Evolutionary conservation across 805 yeast genomes (phyloP).

Genomic region (Torulaspora gathmanii): DNA sequence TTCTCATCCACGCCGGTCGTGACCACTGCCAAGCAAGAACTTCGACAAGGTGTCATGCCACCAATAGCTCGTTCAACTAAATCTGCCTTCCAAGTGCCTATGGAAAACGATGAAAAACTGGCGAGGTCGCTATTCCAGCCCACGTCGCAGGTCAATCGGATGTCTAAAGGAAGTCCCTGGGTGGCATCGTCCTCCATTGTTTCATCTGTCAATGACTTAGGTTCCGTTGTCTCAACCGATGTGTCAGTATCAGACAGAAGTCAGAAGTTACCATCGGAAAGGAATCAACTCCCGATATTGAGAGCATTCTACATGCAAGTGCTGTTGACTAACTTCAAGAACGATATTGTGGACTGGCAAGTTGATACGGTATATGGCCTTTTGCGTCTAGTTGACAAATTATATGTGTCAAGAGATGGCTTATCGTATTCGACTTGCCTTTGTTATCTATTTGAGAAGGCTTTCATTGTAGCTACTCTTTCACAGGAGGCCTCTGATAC

Average conservation of each 20-base stretch:
- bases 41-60: not conserved
- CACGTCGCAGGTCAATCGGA: not conserved
- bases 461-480: conserved; percentile 18
- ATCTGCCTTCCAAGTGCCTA: conserved; percentile 4
- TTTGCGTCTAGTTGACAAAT: conserved; percentile 36
- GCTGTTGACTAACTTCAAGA: conserved; percentile 20
- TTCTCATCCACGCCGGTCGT: conserved; percentile 1
- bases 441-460: conserved; percentile 36
- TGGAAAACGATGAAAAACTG: not conserved
- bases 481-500: conserved; percentile 7
- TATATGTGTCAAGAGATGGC: conserved; percentile 32
- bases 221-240: conserved; percentile 2
- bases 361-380: conserved; percentile 35
- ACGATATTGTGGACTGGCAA: conserved; percentile 22
- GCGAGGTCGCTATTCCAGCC: not conserved
- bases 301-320: conserved; percentile 27
- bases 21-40: not conserved
- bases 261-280: conserved; percentile 7
- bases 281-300: conserved; percentile 21
- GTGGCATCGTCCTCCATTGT: conserved; percentile 2
- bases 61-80: not conserved
- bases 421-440: conserved; percentile 26
- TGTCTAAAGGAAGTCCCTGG: conserved; percentile 1
- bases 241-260: conserved; percentile 6
- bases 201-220: conserved; percentile 4